Percentiles rank a stretch among this genome's conserved stretches.
Evolutionary conservation across 139 green algal species (phyloP).

Genomic region (Desmodesmus armatus): DNA sequence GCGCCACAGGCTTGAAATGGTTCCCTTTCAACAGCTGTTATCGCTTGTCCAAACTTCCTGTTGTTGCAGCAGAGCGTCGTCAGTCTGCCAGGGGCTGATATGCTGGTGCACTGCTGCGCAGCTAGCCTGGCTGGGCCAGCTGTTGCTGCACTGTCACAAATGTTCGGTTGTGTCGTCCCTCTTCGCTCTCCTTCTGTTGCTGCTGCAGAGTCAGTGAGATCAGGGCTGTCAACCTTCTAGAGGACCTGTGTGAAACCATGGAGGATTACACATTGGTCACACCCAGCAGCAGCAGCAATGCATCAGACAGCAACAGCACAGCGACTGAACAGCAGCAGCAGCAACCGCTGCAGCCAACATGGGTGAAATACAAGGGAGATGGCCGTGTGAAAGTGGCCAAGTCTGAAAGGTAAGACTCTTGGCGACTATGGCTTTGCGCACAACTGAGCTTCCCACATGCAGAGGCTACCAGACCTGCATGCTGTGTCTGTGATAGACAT

Average conservation of each 20-base stretch:
- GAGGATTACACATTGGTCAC: constrained; percentile 64
- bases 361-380: constrained; percentile 40
- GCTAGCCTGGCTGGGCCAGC: too few relatives aligned
- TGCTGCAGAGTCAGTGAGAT: constrained; percentile 71
- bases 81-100: neutral
- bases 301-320: neutral
- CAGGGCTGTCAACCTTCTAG: constrained; percentile 76
- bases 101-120: neutral
- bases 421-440: too few relatives aligned
- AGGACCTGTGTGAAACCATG: constrained; percentile 74
- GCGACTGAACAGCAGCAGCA: neutral
- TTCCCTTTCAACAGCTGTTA: neutral
- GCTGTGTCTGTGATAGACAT: too few relatives aligned
- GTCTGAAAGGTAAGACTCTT: constrained; percentile 8
- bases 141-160: neutral
- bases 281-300: neutral
- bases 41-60: neutral
- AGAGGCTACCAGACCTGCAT: too few relatives aligned
- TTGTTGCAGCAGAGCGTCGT: neutral
- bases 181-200: neutral
- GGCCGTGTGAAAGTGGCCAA: constrained; percentile 25
- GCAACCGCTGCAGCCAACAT: neutral
- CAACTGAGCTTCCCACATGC: too few relatives aligned
- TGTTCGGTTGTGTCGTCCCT: neutral
- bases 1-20: neutral